Evolutionary conservation across 768 basidiomycete species (phyloP), one percentile per base, ranked within the genome.

Genomic region (Suillus lakei): DNA sequence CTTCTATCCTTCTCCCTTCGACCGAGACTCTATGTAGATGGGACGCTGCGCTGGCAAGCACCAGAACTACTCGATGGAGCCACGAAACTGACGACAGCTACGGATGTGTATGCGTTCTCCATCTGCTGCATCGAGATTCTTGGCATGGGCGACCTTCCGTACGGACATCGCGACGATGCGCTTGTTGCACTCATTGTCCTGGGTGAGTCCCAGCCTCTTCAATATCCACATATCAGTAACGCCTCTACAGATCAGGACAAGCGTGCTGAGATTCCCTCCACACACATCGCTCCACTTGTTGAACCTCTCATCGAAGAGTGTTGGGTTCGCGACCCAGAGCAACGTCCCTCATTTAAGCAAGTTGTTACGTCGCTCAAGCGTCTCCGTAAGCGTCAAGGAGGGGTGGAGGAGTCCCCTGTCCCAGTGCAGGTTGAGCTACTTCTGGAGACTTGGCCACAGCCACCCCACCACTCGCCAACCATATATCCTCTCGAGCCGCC

Each of bases 81-180:
- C 8, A 76, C 78, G 13, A 73, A 74, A 32, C 73, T 87, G 51
- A 91, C 88, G 0, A 74, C 79, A 3, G 82, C 85, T 39, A 84
- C 83, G 58, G 91, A 92, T 70, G 84, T 91, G 5, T 93, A 91
- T 61, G 84, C 90, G 2, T 93, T 85, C 70, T 86, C 87, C 0
- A 87, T 92, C 62, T 81, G 82, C 50, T 91, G 88, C 63, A 76
- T 87, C 8, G 90, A 91, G 72, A 84, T 91, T 61, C 75, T 90
- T 32, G 82, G 84, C 0, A 85, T 87, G 77, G 90, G 89, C 5
- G 82, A 84, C 62, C 74, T 89, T 60, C 88, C 90, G 1, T 90
- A 88, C 87, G 75, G 79, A 4, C 71, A 78, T 15, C 73, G 81
- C 65, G 82, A 86, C 58, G 87, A 90, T 61, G 79, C 81, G 7